Evolutionary conservation across 208 protist genomes (phyloP), one percentile per base, ranked within the genome.

Genomic region (Tetramitus jugosus): DNA sequence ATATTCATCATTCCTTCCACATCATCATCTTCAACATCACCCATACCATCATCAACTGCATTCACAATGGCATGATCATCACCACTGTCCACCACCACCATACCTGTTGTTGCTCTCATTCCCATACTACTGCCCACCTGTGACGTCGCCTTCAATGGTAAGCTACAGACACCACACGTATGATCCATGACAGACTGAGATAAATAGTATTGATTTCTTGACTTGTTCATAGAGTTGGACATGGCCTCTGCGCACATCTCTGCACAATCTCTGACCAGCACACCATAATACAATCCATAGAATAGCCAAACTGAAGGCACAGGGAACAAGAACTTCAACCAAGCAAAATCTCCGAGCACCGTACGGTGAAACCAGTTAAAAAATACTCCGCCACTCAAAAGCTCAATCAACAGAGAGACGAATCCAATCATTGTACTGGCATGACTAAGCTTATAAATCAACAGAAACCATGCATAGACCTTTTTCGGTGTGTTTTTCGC

Each of bases 281-380:
- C 69, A 43, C 69, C 69, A 76, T 37, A 76, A 61, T 76, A 76
- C 8, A 76, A 46, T 39, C 69, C 69, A 60, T 76, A 76, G 23
- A 76, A 76, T 26, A 76, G 33, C n/a, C 4, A 31, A 3, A 62
- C 29, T 7, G 17, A n/a, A 62, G 17, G 29, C 8, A 62, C 56
- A 7, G 4, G 17, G 8, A 62, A 62, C 10, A 10, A n/a, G 26
- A 10, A 33, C 3, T 62, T 4, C n/a, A 62, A 62, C 56, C 14
- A 62, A 31, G 14, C 3, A 61, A 76, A 17, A 39, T 53, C 17
- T 39, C 8, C 23, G 13, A 74, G 7, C 20, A 53, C 26, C 31
- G 26, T 3, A 37, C 8, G 33, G 1, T 53, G 26, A 10, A 43
- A 43, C 26, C 65, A 37, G 35, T 52, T 37, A 20, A 72, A 52